A percentile compares a stretch with the other conserved stretches of the same genome.
These are phyloP conservation scores for Vigna radiata DNA, from an alignment of 306 rosid genomes.

Conservation along the genomic window DNA sequence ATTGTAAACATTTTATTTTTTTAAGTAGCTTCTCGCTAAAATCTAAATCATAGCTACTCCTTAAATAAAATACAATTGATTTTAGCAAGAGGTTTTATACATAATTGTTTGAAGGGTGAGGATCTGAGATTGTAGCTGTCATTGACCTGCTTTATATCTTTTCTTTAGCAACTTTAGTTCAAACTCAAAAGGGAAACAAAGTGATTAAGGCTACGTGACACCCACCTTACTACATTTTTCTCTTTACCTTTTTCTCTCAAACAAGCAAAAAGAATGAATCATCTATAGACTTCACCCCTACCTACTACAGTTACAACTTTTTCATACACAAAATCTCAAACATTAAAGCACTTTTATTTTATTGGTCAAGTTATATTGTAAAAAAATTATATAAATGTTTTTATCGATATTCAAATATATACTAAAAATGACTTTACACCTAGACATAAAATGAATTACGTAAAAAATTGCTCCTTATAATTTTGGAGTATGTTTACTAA, in stretches of 20 bases:
- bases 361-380: neutral
- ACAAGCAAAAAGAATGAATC: neutral
- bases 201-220: constrained; percentile 21
- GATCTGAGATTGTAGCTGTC: constrained; percentile 38
- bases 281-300: neutral
- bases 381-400: no score
- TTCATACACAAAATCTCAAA: neutral
- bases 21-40: no score
- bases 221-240: neutral
- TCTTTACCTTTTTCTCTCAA: neutral
- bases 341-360: neutral
- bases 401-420: no score
- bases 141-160: constrained; percentile 34
- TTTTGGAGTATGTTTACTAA: no score
- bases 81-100: neutral
- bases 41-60: no score
- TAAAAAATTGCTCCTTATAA: no score
- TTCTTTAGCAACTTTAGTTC: constrained; percentile 25
- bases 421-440: no score
- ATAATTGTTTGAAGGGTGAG: neutral
- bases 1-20: no score
- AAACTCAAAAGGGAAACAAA: constrained; percentile 23
- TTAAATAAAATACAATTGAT: no score
- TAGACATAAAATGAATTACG: no score
- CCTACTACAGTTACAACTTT: neutral